A percentile compares a stretch with the other conserved stretches of the same genome.
Conservation (phyloP, 1,284 basidiomycete genomes). For the Gomphus sp. region DNA sequence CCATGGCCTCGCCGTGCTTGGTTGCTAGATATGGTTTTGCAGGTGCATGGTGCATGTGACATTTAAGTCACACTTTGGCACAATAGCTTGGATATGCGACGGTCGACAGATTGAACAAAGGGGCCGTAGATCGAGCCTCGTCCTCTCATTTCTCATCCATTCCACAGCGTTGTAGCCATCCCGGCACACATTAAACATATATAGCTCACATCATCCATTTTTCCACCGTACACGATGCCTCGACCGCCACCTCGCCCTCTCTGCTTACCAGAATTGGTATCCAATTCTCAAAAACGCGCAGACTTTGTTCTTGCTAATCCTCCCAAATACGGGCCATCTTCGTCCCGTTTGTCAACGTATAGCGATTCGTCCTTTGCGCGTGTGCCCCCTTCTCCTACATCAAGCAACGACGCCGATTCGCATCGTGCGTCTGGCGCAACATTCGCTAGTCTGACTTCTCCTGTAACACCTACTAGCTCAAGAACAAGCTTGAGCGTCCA, state of each 20-base stretch:
- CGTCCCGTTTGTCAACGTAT: neutral
- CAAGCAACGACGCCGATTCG: neutral
- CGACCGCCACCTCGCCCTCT: constrained; percentile 7
- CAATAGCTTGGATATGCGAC: too few species aligned
- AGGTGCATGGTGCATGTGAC: too few species aligned
- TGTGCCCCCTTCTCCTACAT: constrained; percentile 5
- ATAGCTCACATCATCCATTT: neutral
- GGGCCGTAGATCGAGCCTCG: constrained; percentile 6
- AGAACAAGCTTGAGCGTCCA: constrained; percentile 5
- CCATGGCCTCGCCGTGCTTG: too few species aligned
- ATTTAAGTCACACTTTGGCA: too few species aligned
- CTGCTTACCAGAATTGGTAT: constrained; percentile 6
- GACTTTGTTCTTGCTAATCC: constrained; percentile 5
- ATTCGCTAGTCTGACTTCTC: neutral
- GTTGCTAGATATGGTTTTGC: too few species aligned
- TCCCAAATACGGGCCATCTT: neutral
- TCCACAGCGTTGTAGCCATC: neutral
- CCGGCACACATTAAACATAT: neutral
- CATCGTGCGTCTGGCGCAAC: constrained; percentile 3
- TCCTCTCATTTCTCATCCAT: neutral
- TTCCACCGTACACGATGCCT: neutral
- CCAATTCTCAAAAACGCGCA: constrained; percentile 1
- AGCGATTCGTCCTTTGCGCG: neutral
- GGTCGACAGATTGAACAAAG: neutral
- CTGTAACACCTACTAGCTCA: neutral